Conservation (phyloP, 129 eudicot genomes). For the Escallonia rubra region DNA sequence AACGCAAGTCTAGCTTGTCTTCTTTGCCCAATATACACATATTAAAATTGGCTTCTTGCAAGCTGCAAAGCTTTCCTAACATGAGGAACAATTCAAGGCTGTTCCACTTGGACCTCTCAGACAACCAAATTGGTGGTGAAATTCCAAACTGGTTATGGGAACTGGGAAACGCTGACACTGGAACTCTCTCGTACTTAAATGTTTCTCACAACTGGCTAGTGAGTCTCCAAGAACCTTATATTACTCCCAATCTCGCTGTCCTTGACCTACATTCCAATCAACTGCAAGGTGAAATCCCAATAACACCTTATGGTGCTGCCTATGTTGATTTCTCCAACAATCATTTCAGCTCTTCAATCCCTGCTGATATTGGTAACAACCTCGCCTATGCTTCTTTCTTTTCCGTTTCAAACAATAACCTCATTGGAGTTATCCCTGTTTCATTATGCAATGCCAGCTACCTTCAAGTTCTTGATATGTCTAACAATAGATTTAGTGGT, state of each 20-base stretch:
- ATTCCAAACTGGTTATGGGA: constrained; percentile 70
- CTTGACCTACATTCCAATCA: constrained; percentile 59
- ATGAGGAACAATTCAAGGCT: constrained; percentile 41
- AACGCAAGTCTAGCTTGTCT: background rate
- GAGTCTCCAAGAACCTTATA: constrained; percentile 29
- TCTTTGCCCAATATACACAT: constrained; percentile 33
- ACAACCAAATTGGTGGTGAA: constrained; percentile 47
- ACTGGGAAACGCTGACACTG: constrained; percentile 19
- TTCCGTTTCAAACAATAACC: constrained; percentile 46
- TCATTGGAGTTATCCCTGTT: constrained; percentile 44
- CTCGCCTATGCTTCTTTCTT: constrained; percentile 23
- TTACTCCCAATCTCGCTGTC: constrained; percentile 2
- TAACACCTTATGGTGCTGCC: constrained; percentile 27
- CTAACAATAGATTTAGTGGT: constrained; percentile 39
- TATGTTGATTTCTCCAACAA: constrained; percentile 59
- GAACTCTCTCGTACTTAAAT: constrained; percentile 26
- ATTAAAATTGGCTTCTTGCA: constrained; percentile 62
- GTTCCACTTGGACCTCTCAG: constrained; percentile 52
- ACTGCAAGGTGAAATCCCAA: constrained; percentile 45
- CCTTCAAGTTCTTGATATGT: constrained; percentile 53
- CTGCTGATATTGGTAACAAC: constrained; percentile 23
- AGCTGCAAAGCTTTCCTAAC: constrained; percentile 38
- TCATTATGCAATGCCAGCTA: constrained; percentile 37
- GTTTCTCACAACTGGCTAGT: constrained; percentile 47
- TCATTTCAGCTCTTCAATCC: constrained; percentile 38